Evolutionary conservation across 257 asterid species (phyloP).

Genomic region (Gardenia jasminoides): DNA sequence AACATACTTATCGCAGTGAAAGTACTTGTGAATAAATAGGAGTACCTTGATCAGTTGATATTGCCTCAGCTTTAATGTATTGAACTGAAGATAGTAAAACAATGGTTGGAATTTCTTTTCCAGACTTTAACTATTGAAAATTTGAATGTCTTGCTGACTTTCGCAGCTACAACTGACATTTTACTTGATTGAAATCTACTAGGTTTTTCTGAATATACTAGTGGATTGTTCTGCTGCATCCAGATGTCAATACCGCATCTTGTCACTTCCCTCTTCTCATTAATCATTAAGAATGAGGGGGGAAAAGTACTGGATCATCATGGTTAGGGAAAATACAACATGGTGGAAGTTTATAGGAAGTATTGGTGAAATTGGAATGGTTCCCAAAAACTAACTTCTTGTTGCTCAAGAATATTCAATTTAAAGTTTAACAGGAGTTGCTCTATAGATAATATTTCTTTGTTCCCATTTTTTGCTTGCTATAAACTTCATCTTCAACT

Average conservation of each 20-base stretch:
- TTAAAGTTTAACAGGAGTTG: background rate
- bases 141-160: background rate
- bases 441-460: background rate
- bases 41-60: background rate
- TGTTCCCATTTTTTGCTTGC: background rate
- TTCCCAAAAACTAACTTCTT: background rate
- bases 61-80: background rate
- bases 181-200: background rate
- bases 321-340: background rate
- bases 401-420: background rate
- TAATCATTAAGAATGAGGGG: no score
- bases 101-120: background rate
- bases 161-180: background rate
- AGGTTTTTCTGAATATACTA: background rate
- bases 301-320: background rate
- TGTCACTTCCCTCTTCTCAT: background rate
- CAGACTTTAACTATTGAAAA: background rate
- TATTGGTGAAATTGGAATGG: no score
- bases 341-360: background rate
- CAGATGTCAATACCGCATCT: background rate
- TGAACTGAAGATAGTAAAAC: background rate
- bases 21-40: background rate
- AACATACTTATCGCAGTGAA: background rate
- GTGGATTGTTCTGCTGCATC: background rate
- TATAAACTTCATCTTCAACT: background rate